Evolutionary conservation across 164 flowering plant genomes (phyloP).

Genomic region (Dillenia suffruticosa): DNA sequence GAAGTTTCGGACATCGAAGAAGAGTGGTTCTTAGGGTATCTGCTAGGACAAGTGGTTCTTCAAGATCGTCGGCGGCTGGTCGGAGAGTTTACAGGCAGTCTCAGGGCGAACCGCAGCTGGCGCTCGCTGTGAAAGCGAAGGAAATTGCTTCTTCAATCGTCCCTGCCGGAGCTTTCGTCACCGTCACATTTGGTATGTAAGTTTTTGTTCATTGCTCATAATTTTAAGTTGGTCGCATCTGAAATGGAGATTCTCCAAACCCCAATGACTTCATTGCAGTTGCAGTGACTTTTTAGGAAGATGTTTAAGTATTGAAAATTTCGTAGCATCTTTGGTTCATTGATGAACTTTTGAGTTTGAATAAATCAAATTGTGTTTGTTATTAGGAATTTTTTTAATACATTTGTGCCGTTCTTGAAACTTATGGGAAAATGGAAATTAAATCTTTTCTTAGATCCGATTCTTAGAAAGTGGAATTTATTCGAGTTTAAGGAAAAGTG

Average conservation of each 20-base stretch:
- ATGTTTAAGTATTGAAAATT: not conserved
- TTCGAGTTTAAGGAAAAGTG: too few relatives aligned
- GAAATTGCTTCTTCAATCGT: slow-evolving; percentile 39
- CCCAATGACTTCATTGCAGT: not conserved
- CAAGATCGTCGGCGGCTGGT: slow-evolving; percentile 25
- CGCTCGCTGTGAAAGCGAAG: slow-evolving; percentile 23
- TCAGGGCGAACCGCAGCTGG: slow-evolving; percentile 29
- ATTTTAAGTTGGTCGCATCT: too few relatives aligned
- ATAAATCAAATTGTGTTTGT: not conserved
- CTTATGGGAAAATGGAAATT: too few relatives aligned
- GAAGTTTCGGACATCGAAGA: slow-evolving; percentile 16
- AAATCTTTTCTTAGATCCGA: too few relatives aligned
- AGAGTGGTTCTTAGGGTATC: slow-evolving; percentile 30
- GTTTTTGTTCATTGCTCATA: not conserved
- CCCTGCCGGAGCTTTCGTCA: slow-evolving; percentile 50
- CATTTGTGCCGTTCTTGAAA: too few relatives aligned
- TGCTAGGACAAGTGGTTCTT: slow-evolving; percentile 17
- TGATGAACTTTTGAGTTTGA: not conserved
- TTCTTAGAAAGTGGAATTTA: too few relatives aligned
- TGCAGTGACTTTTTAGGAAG: not conserved
- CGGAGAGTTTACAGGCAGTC: slow-evolving; percentile 58
- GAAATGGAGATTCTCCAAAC: not conserved
- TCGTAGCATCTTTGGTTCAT: not conserved
- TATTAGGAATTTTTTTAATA: too few relatives aligned
- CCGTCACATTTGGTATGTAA: slow-evolving; percentile 52